Evolutionary conservation across 2,329 filamentous ascomycete species (phyloP), one percentile per base, ranked within the genome.

Genomic region (Aspergillus pseudotamarii): DNA sequence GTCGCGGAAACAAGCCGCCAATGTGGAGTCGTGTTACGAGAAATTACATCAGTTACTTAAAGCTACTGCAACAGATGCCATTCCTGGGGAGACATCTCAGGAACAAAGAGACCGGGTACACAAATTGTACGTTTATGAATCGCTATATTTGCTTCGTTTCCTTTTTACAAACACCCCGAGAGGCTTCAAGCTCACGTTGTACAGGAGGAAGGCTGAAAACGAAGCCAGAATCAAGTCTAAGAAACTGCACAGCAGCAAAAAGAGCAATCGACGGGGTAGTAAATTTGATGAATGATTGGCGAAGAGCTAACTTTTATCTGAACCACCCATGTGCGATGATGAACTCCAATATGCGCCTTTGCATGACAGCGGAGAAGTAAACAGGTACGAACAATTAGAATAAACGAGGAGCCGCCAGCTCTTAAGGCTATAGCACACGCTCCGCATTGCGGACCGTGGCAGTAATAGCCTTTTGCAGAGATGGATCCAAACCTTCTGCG

Each of bases 241-340:
- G 77, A 89, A 89, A 76, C 73, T 81, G 58, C 85, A 86, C 64
- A 88, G 87, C 72, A 82, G 79, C 70, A 89, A 89, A 77, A 90
- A 90, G 76, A 82, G 79, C 68, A 81, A 81, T 66, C 80, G 86
- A 61, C 80, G 82, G 70, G 76, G 78, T 65, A 76, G 66, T 64
- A 73, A 71, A 64, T 73, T 73, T 64, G 75, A 78, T 67, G 74
- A 79, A 63, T 80, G 68, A 78, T 62, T 58, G 50, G 57, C 21
- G 6, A 6, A 23, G 60, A 64, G 60, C 64, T 67, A 65, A 70
- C 63, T 68, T 65, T 68, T 64, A 62, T 68, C 66, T 67, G 64
- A 26, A 58, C 43, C 43, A 43, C 57, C 36, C 58, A 62, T 34
- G n/a, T 56, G 48, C 50, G 57, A 59, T 51, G 45, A 66, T 41